These are phyloP conservation scores for Trichoderma sp. DNA, from an alignment of 2,329 filamentous ascomycete species.

Conservation along the genomic window DNA sequence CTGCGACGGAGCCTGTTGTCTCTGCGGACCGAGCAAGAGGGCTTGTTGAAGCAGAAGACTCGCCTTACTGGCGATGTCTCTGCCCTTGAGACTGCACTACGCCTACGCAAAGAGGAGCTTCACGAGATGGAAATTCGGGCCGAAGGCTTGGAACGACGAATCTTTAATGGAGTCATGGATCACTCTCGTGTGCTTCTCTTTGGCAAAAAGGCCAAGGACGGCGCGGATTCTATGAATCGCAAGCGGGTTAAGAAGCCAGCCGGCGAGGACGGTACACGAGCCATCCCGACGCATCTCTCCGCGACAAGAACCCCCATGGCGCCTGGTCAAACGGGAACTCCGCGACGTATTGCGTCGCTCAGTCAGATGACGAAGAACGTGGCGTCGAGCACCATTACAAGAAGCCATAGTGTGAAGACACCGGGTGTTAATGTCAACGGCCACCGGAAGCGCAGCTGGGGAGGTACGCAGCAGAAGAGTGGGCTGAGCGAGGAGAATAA, in stretches of 20 bases:
- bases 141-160: conserved; percentile 85
- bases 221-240: conserved; percentile 57
- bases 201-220: conserved; percentile 58
- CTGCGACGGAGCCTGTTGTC: conserved; percentile 57
- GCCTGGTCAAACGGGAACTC: conserved; percentile 55
- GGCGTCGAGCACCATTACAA: conserved; percentile 64
- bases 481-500: conserved; percentile 58
- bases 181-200: conserved; percentile 91
- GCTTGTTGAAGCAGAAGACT: conserved; percentile 74
- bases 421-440: conserved; percentile 46
- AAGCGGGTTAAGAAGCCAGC: conserved; percentile 53
- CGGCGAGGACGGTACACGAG: conserved; percentile 34
- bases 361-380: conserved; percentile 85
- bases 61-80: conserved; percentile 83
- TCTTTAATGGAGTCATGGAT: conserved; percentile 93
- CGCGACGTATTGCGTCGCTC: conserved; percentile 83
- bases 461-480: conserved; percentile 50
- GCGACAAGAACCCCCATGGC: conserved; percentile 51
- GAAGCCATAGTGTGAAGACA: conserved; percentile 76
- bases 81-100: conserved; percentile 85
- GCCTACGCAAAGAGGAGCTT: conserved; percentile 87
- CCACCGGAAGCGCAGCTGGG: conserved; percentile 71
- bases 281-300: conserved; percentile 47
- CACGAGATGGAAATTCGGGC: conserved; percentile 87
- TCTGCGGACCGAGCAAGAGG: conserved; percentile 71